Evolutionary conservation across 2,329 filamentous ascomycete genomes (phyloP), one percentile per base, ranked within the genome.

Genomic region (Neonectria punicea): DNA sequence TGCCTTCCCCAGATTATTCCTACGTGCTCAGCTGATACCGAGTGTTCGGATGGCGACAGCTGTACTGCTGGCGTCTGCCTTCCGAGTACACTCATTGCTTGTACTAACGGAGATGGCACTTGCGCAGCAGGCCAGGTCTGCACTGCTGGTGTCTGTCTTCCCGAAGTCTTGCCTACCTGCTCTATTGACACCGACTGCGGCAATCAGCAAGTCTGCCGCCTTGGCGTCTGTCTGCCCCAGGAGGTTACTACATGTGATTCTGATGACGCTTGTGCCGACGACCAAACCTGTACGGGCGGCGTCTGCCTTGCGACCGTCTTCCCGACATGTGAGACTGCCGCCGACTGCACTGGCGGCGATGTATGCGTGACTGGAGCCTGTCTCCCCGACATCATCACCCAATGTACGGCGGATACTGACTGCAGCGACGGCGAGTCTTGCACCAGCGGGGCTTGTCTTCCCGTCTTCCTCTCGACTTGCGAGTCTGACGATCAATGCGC

Each of bases 61-160:
- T 63, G 61, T 10, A 58, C 61, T 16, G 58, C 53, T 16, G 54
- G 54, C 13, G 50, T 63, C 13, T 63, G 61, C 20, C 61, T 63
- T 7, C 61, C 61, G 3, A 47, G 50, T 9, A 64, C 44, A 4
- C 16, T 64, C 1, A 32, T 14, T 20, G 14, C 44, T 7, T 64
- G 61, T 28, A 39, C 57, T 3, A 25, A 14, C 10, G 22, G 49
- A 3, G 6, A 44, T 20, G 49, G 13, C 9, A 53, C 51, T 25
- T 64, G 61, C 28, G n/a, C 44, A 14, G n/a, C 56, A 3, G 36
- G 41, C 1, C 56, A 64, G 18, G 57, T 39, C n/a, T 64, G 61
- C 30, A 50, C 41, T 7, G 51, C 53, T 2, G 61, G 61, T n/a
- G 32, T 61, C 18, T 64, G 61, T 32, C 44, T 64, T 18, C 61